Percentiles rank a stretch among this genome's conserved stretches.
phyloP scores from a whole-genome alignment of 2,329 filamentous ascomycete genomes.

The Colletotrichum magnum region DNA sequence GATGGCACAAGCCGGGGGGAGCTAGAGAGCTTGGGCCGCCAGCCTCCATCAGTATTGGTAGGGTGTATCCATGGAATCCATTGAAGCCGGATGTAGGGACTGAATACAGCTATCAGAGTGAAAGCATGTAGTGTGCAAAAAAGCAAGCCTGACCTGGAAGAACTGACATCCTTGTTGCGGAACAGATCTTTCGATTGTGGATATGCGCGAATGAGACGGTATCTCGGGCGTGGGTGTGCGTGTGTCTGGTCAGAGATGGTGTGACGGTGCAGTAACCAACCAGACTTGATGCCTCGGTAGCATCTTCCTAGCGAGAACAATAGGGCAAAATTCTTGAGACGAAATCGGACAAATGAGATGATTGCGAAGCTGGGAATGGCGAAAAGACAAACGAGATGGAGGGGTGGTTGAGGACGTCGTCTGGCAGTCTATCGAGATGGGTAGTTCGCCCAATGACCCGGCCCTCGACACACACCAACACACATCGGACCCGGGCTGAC shows the following conservation, averaged over 20 bases:
- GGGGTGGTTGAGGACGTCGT: slow-evolving; percentile 11
- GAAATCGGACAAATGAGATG: slow-evolving; percentile 23
- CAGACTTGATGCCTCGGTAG: neutral
- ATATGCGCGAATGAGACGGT: neutral
- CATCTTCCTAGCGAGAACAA: neutral
- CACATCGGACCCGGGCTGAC: slow-evolving; percentile 15
- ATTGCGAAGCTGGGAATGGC: slow-evolving; percentile 22
- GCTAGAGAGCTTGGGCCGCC: slow-evolving; percentile 32
- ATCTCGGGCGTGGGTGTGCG: no score
- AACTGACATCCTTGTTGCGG: neutral
- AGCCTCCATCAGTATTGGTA: neutral
- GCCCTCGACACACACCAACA: neutral
- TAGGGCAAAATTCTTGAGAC: slow-evolving; percentile 5
- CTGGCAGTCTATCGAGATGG: slow-evolving; percentile 5
- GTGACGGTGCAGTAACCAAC: neutral
- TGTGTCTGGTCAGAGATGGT: neutral
- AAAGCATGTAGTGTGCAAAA: neutral
- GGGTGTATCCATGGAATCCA: neutral
- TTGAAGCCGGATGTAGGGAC: neutral
- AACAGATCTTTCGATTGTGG: slow-evolving; percentile 10
- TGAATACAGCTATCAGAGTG: no score
- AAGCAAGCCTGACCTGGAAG: slow-evolving; percentile 19
- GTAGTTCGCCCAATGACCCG: slow-evolving; percentile 20
- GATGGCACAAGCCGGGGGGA: slow-evolving; percentile 12
- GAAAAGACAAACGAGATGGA: slow-evolving; percentile 26